Base-by-base conservation (phyloP, 257 asterid genomes). In the Fraxinus cuspidata region DNA sequence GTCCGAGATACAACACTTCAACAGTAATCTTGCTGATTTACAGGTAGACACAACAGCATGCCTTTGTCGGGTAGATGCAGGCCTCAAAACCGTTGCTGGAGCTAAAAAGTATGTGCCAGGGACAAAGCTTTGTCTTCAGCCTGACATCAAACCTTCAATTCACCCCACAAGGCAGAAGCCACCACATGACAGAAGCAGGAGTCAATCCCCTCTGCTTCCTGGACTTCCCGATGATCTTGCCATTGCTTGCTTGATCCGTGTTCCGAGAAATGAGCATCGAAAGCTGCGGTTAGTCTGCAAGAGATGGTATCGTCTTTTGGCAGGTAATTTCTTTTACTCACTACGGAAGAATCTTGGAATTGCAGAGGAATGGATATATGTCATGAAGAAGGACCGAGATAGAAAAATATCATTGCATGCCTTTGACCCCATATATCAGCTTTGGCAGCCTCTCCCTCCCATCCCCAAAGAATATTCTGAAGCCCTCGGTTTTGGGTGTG, bases 141-240 rank as follows among this genome's bases (percentile, higher is more conserved):
- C 86, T 3, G 85, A 80, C 71, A 85, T 85, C 56, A 80, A 85
- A 42, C 85, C 85, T 38, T 81, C 83, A 19, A 81, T 82, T 51
- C 88, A 85, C 78, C 86, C 84, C 65, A 82, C 86, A 35, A 75
- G 85, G 64, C 86, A 80, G 51, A 85, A 80, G 71, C 81, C 83
- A 67, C 77, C 83, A 27, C 86, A 84, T 25, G 88, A 85, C 58
- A 78, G 84, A 70, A 85, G 63, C 51, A 69, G 85, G 60, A 81
- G 75, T 71, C 86, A 85, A 53, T 75, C 85, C 58, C 88, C 86
- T 53, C 74, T 85, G 15, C 80, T 85, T 4, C 86, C 89, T 18
- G 89, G 89, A 40, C 86, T 85, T 25, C 89, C 89, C 0, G 89
- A 85, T 11, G 89, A 85, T 78, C 87, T 85, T 38, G 89, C 89